Conservation (phyloP, 176 grass and related monocot genomes). For the Hsuehochloa calcarea region DNA sequence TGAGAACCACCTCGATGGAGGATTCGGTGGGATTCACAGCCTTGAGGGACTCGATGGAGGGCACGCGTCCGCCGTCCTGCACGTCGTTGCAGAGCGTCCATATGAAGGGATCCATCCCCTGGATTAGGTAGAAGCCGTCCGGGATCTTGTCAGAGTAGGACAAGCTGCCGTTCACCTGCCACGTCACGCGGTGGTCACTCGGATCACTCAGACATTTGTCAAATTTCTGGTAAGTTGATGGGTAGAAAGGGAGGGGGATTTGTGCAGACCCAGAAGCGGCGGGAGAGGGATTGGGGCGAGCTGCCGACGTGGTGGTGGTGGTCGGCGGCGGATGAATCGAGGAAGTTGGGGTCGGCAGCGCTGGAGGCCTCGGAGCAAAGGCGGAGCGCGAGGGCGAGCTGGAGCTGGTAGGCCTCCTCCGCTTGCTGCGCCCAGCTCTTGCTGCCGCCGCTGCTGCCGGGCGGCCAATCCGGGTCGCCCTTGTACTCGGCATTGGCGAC, state of each 20-base stretch:
- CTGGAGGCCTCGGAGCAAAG: conserved; percentile 75
- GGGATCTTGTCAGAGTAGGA: conserved; percentile 77
- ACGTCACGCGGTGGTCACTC: not conserved
- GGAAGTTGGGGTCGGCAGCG: conserved; percentile 65
- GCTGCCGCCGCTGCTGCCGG: conserved; percentile 34
- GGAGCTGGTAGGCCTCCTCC: conserved; percentile 86
- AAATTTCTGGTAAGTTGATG: conserved; percentile 14
- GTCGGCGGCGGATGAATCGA: conserved; percentile 39
- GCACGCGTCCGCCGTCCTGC: conserved; percentile 54
- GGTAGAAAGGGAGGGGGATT: not conserved
- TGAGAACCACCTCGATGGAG: conserved; percentile 50
- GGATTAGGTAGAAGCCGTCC: conserved; percentile 75
- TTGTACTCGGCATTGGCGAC: conserved; percentile 17
- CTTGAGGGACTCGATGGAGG: conserved; percentile 65
- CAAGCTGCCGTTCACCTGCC: conserved; percentile 73
- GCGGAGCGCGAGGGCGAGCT: conserved; percentile 82
- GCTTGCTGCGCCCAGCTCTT: conserved; percentile 97
- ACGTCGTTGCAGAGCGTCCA: conserved; percentile 78
- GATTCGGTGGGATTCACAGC: conserved; percentile 48
- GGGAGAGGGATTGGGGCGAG: conserved; percentile 50
- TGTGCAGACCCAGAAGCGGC: conserved; percentile 78
- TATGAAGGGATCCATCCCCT: conserved; percentile 81
- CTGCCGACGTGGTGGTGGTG: conserved; percentile 29
- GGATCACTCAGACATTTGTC: not conserved
- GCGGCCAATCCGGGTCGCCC: conserved; percentile 14